Evolutionary conservation across 2,329 filamentous ascomycete species (phyloP), one percentile per base, ranked within the genome.

Genomic region (Apiospora arundinis): DNA sequence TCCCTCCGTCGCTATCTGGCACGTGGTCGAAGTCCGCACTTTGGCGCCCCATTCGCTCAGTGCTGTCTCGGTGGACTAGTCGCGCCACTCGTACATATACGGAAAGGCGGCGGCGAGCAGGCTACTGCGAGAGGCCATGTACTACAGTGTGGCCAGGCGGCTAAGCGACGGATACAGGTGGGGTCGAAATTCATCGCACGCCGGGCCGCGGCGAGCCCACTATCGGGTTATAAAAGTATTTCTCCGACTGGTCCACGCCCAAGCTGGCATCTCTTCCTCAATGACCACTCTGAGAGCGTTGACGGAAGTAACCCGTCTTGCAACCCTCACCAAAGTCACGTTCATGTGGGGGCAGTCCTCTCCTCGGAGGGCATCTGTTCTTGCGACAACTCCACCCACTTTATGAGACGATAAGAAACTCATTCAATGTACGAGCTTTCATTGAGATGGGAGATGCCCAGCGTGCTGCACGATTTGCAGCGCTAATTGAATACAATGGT

Each of bases 341-440:
- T 52, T 52, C 48, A n/a, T 52, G 48, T 52, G 23, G 48, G 48
- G 48, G 48, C 48, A 52, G 48, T 52, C 23, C 25, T 52, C 48
- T 52, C 48, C 48, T 52, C 48, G 48, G 25, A 52, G 25, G 48
- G 48, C 48, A 52, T 52, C 48, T 52, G 23, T 23, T 52, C 48
- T 52, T 52, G 48, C 23, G 46, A 18, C 46, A 21, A 48, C 46
- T 75, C 77, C 12, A 69, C 72, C 77, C 77, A 78, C 40, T 73
- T 76, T 73, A 76, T 78, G 23, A 79, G 68, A 48, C 77, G 68
- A 46, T 79, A 77, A 8, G 77, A 68, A 11, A 78, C 73, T 63
- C 77, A 73, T 23, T 79, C 76, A 4, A 73, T 71, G 46, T 79
- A 79, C 42, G 76, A 74, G 2, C 70, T 44, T n/a, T 72, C 71